phyloP scores from a whole-genome alignment of 495 filamentous ascomycete genomes.

The Penicillium ochrochloron region DNA sequence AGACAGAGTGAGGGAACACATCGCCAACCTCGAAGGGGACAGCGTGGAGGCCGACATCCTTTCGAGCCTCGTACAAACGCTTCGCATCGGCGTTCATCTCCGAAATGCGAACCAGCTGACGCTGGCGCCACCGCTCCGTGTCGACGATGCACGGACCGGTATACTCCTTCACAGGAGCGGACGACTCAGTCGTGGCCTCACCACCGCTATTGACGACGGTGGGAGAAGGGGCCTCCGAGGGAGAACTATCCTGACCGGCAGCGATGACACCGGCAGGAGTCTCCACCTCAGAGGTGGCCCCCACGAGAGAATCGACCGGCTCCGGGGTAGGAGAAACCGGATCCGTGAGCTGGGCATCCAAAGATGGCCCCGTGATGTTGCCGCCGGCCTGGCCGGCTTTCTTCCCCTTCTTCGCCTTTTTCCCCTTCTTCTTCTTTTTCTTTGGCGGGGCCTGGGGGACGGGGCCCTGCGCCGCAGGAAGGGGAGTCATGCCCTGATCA shows the following conservation, averaged over 20 bases:
- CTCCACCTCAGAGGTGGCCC: constrained; percentile 3
- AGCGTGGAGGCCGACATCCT: neutral
- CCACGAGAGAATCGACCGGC: neutral
- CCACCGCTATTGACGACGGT: constrained; percentile 4
- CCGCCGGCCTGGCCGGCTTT: neutral
- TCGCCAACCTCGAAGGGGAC: neutral
- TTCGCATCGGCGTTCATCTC: neutral
- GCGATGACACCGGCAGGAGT: neutral
- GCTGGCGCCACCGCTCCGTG: constrained; percentile 10
- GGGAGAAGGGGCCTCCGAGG: neutral
- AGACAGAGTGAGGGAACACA: neutral
- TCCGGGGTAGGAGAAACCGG: neutral
- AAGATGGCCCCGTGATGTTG: neutral
- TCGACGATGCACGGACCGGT: constrained; percentile 4
- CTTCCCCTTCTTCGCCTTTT: neutral
- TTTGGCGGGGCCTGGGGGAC: constrained; percentile 5
- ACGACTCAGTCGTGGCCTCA: neutral
- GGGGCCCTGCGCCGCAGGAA: constrained; percentile 1
- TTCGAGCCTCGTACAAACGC: neutral
- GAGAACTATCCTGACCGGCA: neutral
- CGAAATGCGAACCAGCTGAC: neutral
- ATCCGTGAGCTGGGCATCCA: neutral
- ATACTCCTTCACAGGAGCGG: constrained; percentile 2
- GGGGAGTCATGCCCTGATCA: neutral
- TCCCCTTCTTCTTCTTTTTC: neutral